Evolutionary conservation across 1,139 yeast genomes (phyloP).

Genomic region (Pichia sp.): DNA sequence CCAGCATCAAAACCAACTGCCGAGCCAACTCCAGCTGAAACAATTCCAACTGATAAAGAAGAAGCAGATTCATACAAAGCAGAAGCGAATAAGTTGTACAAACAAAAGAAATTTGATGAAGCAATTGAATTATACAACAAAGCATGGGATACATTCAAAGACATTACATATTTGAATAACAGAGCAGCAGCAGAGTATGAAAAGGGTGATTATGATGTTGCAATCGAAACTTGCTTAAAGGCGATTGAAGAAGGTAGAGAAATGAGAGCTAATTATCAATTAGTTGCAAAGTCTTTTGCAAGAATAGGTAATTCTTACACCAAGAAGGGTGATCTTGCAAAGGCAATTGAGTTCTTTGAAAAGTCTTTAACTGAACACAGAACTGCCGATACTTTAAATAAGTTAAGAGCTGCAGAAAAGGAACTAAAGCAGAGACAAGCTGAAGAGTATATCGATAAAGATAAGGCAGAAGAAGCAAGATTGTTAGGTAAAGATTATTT

Average conservation of each 20-base stretch:
- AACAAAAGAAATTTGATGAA: slow-evolving; percentile 82
- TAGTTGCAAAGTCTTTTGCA: slow-evolving; percentile 88
- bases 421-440: slow-evolving; percentile 74
- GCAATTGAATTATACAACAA: slow-evolving; percentile 80
- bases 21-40: slow-evolving; percentile 17
- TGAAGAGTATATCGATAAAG: slow-evolving; percentile 77
- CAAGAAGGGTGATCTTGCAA: slow-evolving; percentile 64
- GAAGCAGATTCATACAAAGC: slow-evolving; percentile 78
- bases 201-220: slow-evolving; percentile 83
- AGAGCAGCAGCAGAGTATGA: slow-evolving; percentile 97
- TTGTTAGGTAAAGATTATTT: slow-evolving; percentile 84
- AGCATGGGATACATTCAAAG: slow-evolving; percentile 80
- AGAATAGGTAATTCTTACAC: slow-evolving; percentile 80
- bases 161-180: slow-evolving; percentile 90
- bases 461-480: slow-evolving; percentile 92
- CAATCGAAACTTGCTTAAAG: slow-evolving; percentile 69
- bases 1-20: slow-evolving; percentile 9
- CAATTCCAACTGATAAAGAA: slow-evolving; percentile 30
- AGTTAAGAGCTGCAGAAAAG: slow-evolving; percentile 82
- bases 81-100: slow-evolving; percentile 81
- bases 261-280: slow-evolving; percentile 82
- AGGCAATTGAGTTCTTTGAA: slow-evolving; percentile 76
- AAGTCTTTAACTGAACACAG: slow-evolving; percentile 95
- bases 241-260: slow-evolving; percentile 92
- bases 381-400: slow-evolving; percentile 86